A percentile compares a stretch with the other conserved stretches of the same genome.
Conservation (phyloP, 768 basidiomycete species). For the Daedaleopsis sinensis region DNA sequence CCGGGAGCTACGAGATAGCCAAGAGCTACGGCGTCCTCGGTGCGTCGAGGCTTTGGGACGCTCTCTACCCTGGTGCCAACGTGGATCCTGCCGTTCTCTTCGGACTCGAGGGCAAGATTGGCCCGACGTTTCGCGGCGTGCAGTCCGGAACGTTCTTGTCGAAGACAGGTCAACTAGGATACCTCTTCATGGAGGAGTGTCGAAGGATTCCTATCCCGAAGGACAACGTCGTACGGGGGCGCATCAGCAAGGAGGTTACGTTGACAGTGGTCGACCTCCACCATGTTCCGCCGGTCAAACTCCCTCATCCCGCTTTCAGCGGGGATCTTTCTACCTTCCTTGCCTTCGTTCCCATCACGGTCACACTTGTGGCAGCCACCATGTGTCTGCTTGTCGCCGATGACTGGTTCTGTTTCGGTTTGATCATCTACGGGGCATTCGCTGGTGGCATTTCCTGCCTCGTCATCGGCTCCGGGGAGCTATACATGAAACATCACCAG, state of each 20-base stretch:
- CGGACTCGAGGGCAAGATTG: not conserved
- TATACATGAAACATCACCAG: slow-evolving; percentile 1
- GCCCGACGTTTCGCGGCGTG: not conserved
- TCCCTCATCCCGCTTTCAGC: not conserved
- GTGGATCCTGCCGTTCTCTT: slow-evolving; percentile 4
- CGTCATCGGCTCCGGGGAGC: slow-evolving; percentile 1
- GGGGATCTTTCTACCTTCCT: not conserved
- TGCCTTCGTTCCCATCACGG: not conserved
- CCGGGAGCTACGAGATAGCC: slow-evolving; percentile 11
- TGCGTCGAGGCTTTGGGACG: not conserved
- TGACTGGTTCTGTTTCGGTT: slow-evolving; percentile 10
- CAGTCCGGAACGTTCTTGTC: not conserved
- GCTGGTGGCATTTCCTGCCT: slow-evolving; percentile 6
- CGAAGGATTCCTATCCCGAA: not conserved
- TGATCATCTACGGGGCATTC: slow-evolving; percentile 8
- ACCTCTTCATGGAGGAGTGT: slow-evolving; percentile 5
- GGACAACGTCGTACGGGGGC: not conserved
- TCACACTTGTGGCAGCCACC: not conserved
- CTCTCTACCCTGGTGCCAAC: slow-evolving; percentile 3
- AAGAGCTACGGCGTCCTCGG: slow-evolving; percentile 1
- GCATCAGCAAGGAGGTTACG: not conserved
- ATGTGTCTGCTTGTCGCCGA: not conserved
- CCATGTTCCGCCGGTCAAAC: not conserved
- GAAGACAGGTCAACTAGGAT: slow-evolving; percentile 1
- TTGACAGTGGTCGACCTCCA: not conserved